Conservation (phyloP, 352 stramenopile genomes). For the Aphanomyces invadans region DNA sequence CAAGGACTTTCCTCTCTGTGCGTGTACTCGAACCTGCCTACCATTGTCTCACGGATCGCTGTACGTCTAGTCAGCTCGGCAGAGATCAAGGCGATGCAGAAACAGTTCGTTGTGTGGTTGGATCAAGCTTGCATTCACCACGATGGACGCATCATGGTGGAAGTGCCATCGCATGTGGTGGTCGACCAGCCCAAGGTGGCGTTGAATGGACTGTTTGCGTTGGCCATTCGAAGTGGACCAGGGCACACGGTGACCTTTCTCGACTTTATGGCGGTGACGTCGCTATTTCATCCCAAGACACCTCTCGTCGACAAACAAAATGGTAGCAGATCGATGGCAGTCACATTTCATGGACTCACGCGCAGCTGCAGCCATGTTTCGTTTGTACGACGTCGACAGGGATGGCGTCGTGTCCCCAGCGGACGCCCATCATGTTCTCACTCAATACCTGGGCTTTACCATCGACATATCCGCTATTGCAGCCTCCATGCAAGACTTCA, state of each 20-base stretch:
- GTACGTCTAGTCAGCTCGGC: too few species aligned
- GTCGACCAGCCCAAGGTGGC: background rate
- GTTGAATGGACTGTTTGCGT: background rate
- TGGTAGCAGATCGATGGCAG: background rate
- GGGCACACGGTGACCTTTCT: slow-evolving; percentile 2
- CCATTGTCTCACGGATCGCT: too few species aligned
- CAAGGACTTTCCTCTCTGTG: slow-evolving; percentile 11
- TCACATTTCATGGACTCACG: background rate
- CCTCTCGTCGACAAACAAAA: background rate
- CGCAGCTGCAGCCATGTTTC: slow-evolving; percentile 15
- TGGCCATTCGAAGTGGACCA: background rate
- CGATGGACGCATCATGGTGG: background rate
- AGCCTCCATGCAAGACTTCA: background rate
- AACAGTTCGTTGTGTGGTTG: slow-evolving; percentile 4
- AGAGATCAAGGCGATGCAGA: slow-evolving; percentile 19
- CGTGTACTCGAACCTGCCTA: too few species aligned
- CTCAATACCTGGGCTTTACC: background rate
- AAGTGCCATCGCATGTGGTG: background rate
- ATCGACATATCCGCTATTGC: background rate
- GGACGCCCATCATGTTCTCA: background rate
- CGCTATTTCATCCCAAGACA: slow-evolving; percentile 15
- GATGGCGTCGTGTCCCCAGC: slow-evolving; percentile 14
- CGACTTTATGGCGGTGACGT: slow-evolving; percentile 1
- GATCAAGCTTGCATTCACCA: background rate
- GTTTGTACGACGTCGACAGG: slow-evolving; percentile 3